A percentile compares a stretch with the other conserved stretches of the same genome.
phyloP scores from a whole-genome alignment of 306 rosid genomes.

The Senna tora region DNA sequence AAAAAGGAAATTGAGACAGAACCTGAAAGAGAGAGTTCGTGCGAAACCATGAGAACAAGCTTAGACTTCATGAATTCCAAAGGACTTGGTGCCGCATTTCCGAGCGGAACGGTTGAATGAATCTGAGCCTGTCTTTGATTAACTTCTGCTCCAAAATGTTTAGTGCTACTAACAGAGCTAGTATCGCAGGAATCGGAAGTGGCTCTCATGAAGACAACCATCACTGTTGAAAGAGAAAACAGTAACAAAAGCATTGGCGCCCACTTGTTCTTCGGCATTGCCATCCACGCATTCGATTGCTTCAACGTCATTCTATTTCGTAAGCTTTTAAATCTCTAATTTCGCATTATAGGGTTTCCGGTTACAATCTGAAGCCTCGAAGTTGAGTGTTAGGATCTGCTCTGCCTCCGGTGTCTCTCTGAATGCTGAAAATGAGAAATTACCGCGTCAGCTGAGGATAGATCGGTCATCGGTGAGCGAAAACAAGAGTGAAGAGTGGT shows the following conservation, averaged over 20 bases:
- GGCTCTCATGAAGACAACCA: slow-evolving; percentile 57
- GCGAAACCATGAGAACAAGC: slow-evolving; percentile 87
- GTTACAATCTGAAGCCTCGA: slow-evolving; percentile 14
- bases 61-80: slow-evolving; percentile 80
- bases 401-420: neutral
- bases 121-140: slow-evolving; percentile 23
- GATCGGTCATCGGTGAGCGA: slow-evolving; percentile 5
- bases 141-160: slow-evolving; percentile 36
- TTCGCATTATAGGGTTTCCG: slow-evolving; percentile 34
- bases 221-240: slow-evolving; percentile 62
- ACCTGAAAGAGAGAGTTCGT: slow-evolving; percentile 86
- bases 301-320: slow-evolving; percentile 45
- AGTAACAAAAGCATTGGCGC: slow-evolving; percentile 47
- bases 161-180: neutral
- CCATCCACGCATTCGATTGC: slow-evolving; percentile 51
- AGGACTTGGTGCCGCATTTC: slow-evolving; percentile 42
- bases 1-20: slow-evolving; percentile 13
- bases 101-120: slow-evolving; percentile 38
- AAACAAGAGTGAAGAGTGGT: neutral
- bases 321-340: neutral
- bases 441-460: neutral
- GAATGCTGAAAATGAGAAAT: slow-evolving; percentile 1
- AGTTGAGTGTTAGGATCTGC: neutral
- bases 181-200: slow-evolving; percentile 61
- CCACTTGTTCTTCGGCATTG: slow-evolving; percentile 63